These are phyloP conservation scores for Brasilioporus rufonigricans DNA, from an alignment of 768 basidiomycete species.

Conservation along the genomic window DNA sequence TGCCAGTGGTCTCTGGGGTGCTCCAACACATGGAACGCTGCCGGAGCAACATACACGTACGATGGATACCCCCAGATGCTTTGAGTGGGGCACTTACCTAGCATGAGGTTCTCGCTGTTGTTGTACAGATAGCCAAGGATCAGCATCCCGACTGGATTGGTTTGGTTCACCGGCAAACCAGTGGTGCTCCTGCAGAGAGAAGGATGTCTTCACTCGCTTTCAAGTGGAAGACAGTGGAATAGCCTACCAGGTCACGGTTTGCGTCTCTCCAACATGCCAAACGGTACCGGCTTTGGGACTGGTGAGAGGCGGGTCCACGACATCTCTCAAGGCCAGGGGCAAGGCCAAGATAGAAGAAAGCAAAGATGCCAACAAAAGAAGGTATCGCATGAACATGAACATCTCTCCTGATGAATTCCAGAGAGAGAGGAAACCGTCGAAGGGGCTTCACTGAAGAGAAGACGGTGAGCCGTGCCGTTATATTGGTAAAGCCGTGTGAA, in stretches of 20 bases:
- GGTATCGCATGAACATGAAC: conserved; percentile 25
- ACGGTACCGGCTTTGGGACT: conserved; percentile 40
- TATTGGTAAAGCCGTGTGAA: conserved; percentile 24
- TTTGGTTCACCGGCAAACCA: conserved; percentile 26
- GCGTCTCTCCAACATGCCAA: conserved; percentile 43
- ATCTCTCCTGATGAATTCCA: conserved; percentile 11
- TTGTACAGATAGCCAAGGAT: conserved; percentile 24
- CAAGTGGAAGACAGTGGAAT: background rate
- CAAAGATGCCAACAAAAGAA: conserved; percentile 21
- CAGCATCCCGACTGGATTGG: conserved; percentile 32
- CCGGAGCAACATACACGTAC: background rate
- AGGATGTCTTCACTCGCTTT: conserved; percentile 33
- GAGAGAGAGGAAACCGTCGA: conserved; percentile 19
- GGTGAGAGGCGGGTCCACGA: conserved; percentile 47
- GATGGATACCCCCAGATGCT: background rate
- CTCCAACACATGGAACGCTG: background rate
- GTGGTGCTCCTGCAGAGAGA: conserved; percentile 29
- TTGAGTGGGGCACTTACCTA: conserved; percentile 19
- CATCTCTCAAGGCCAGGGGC: conserved; percentile 41
- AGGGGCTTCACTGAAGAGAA: conserved; percentile 14
- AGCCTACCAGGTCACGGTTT: conserved; percentile 52
- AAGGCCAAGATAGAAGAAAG: conserved; percentile 26
- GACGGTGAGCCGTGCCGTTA: conserved; percentile 9
- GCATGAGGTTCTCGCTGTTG: conserved; percentile 33
- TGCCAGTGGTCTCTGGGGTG: background rate